Percentiles rank a stretch among this genome's conserved stretches.
phyloP scores from a whole-genome alignment of 805 yeast species.

The Nakazawaea wickerhamii region DNA sequence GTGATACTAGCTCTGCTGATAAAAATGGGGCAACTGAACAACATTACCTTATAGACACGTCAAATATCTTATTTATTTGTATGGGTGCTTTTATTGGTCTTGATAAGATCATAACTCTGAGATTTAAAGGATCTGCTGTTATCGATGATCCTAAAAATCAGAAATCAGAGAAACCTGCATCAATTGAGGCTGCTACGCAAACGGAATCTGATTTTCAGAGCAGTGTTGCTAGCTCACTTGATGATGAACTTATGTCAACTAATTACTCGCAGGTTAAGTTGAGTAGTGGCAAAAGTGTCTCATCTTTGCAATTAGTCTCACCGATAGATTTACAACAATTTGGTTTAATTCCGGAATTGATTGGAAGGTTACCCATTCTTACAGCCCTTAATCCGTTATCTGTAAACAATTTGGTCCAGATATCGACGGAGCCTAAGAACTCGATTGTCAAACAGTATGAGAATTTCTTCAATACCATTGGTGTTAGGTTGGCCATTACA shows the following conservation, averaged over 20 bases:
- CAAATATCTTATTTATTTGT: slow-evolving; percentile 48
- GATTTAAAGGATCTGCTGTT: slow-evolving; percentile 28
- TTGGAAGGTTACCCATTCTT: slow-evolving; percentile 54
- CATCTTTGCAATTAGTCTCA: slow-evolving; percentile 40
- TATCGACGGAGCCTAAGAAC: slow-evolving; percentile 50
- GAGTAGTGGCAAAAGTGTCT: slow-evolving; percentile 30
- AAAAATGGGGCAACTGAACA: slow-evolving; percentile 25
- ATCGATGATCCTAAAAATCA: slow-evolving; percentile 18
- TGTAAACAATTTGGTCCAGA: slow-evolving; percentile 39
- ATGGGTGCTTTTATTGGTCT: slow-evolving; percentile 63
- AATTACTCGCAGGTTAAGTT: slow-evolving; percentile 31
- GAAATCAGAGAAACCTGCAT: not conserved
- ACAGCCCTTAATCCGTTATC: slow-evolving; percentile 44
- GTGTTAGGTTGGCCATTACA: slow-evolving; percentile 45
- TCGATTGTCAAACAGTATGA: slow-evolving; percentile 49
- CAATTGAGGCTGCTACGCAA: not conserved
- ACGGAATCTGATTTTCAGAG: slow-evolving; percentile 1
- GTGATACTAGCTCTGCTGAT: slow-evolving; percentile 10
- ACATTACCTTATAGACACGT: slow-evolving; percentile 45
- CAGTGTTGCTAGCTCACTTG: slow-evolving; percentile 3
- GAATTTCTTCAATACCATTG: slow-evolving; percentile 47
- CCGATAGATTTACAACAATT: slow-evolving; percentile 46
- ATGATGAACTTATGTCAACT: slow-evolving; percentile 16
- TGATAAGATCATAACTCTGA: slow-evolving; percentile 39
- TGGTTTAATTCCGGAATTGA: slow-evolving; percentile 56